These are phyloP conservation scores for Elasticomyces elasticus DNA, from an alignment of 495 filamentous ascomycete genomes.

Conservation along the genomic window DNA sequence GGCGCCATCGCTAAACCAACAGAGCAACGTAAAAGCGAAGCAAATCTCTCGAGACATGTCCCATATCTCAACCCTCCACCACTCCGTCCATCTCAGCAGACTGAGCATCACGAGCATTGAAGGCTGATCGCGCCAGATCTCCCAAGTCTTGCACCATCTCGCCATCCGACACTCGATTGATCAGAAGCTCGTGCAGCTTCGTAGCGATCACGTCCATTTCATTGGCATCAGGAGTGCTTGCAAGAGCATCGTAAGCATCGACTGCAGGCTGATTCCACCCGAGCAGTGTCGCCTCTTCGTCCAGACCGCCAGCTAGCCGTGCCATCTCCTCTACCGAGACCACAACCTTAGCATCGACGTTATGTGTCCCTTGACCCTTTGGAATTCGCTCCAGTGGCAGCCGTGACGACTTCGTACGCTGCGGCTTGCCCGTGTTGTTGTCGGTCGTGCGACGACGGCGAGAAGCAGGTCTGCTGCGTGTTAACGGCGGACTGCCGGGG, in stretches of 20 bases:
- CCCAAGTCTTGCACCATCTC: slow-evolving; percentile 18
- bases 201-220: background rate
- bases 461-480: background rate
- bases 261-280: slow-evolving; percentile 4
- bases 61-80: background rate
- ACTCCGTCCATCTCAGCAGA: background rate
- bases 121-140: background rate
- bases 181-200: slow-evolving; percentile 10
- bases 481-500: background rate
- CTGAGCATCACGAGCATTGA: background rate
- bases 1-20: background rate
- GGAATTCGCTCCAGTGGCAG: slow-evolving; percentile 27
- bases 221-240: background rate
- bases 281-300: slow-evolving; percentile 6
- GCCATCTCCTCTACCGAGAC: background rate
- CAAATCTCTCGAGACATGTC: background rate
- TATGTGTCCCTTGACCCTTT: slow-evolving; percentile 16
- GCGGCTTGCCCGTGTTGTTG: background rate
- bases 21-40: background rate
- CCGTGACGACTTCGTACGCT: slow-evolving; percentile 14
- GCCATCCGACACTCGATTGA: slow-evolving; percentile 8
- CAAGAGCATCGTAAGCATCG: slow-evolving; percentile 6
- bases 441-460: slow-evolving; percentile 8
- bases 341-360: background rate
- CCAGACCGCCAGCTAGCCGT: background rate